Evolutionary conservation across 768 basidiomycete species (phyloP), one percentile per base, ranked within the genome.

Genomic region (Leccinum subtestaceum): DNA sequence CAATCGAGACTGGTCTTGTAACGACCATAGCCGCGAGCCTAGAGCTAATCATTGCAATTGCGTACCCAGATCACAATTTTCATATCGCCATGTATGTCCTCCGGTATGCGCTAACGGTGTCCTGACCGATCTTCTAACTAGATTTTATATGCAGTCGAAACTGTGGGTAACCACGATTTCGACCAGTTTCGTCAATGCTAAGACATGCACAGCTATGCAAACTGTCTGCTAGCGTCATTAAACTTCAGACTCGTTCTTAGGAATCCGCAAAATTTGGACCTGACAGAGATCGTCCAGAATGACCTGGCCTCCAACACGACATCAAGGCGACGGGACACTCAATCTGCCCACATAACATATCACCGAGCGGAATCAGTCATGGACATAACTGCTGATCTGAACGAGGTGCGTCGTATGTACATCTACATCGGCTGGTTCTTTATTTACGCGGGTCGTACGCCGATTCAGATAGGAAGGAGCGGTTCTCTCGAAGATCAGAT

Each of bases 1-100:
- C 67, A 17, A 46, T 69, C 9, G 68, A 71, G 47, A 71, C 67
- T 0, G 70, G 70, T 3, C 55, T 64, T 13, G 50, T 69, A 10
- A 71, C 70, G 9, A 59, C 67, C 3, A 46, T 52, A 3, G 60
- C 69, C 0, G 61, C 62, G 0, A 52, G 60, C 19, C 7, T 64
- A 0, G 68, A 71, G 47, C 57, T 69, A 7, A 36, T 62, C 12
- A 53, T 71, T 10, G 62, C 55, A 8, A 52, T 7, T 4, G 31
- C 1, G 4, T 5, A 0, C 5, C 45, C 5, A 21, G 29, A 2
- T 23, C 61, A 7, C 27, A 7, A 52, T 13, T 62, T 62, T 49
- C 64, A 69, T 29, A 3, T 59, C 8, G 69, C 69, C 2, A 51
- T 69, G 68, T 69, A 54, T 51, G 67, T 61, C 25, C 25, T n/a